A percentile compares a stretch with the other conserved stretches of the same genome.
These are phyloP conservation scores for Pistacia integerrima DNA, from an alignment of 345 rosid genomes.

Conservation along the genomic window DNA sequence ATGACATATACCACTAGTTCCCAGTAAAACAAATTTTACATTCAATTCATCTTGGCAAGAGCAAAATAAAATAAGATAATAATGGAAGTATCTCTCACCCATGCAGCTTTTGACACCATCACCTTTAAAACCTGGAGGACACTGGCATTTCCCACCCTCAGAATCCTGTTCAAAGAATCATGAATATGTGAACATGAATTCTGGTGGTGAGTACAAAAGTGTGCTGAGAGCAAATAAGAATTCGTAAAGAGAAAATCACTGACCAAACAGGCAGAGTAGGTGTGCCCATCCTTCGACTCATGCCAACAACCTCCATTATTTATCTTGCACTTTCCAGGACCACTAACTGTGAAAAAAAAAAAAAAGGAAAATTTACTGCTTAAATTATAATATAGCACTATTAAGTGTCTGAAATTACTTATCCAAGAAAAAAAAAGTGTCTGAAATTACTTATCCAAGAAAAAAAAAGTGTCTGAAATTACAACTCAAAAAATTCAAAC, in stretches of 20 bases:
- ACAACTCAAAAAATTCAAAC: too few species aligned
- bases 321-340: conserved; percentile 74
- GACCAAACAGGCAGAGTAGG: conserved; percentile 78
- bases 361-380: not conserved
- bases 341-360: conserved; percentile 50
- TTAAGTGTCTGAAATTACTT: conserved; percentile 7
- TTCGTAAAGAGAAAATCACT: conserved; percentile 23
- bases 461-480: conserved; percentile 1
- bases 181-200: conserved; percentile 24
- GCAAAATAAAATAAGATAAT: not conserved
- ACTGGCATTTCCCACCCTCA: conserved; percentile 71
- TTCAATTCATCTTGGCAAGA: not conserved
- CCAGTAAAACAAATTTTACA: not conserved
- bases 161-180: conserved; percentile 51
- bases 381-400: not conserved
- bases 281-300: conserved; percentile 49
- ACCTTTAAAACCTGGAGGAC: conserved; percentile 92
- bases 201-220: not conserved
- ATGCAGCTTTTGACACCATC: conserved; percentile 80
- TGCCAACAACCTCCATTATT: conserved; percentile 86
- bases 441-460: not conserved
- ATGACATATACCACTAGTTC: not conserved
- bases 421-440: not conserved
- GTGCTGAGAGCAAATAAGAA: conserved; percentile 1
- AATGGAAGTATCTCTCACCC: conserved; percentile 47